Conservation (phyloP, 2,329 filamentous ascomycete species). For the Gnomoniopsis smithogilvyi region DNA sequence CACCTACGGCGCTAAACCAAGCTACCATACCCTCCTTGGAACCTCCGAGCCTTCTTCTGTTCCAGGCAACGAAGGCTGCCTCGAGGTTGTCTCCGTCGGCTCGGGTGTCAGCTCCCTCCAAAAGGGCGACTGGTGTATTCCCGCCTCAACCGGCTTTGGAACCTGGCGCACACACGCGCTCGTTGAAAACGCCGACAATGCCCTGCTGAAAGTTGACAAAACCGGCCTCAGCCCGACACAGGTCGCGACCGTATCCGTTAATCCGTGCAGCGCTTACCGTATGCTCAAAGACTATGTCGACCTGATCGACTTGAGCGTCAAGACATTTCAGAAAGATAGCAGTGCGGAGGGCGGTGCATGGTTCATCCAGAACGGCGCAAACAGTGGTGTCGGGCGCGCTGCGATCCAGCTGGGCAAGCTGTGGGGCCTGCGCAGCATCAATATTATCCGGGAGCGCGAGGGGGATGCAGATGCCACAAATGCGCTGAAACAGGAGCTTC, state of each 20-base stretch:
- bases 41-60: conserved; percentile 74
- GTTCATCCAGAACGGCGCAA: conserved; percentile 97
- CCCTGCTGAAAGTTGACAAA: conserved; percentile 68
- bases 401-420: conserved; percentile 82
- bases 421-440: conserved; percentile 90
- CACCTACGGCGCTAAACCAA: conserved; percentile 83
- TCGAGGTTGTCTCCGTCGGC: conserved; percentile 76
- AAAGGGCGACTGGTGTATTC: conserved; percentile 92
- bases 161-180: conserved; percentile 94
- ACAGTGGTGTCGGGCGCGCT: conserved; percentile 85
- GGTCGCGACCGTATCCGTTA: conserved; percentile 84
- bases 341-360: conserved; percentile 83
- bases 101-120: conserved; percentile 50
- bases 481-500: conserved; percentile 50
- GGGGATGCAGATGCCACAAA: conserved; percentile 59
- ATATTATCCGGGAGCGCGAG: conserved; percentile 74
- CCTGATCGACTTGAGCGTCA: conserved; percentile 43
- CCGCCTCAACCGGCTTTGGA: conserved; percentile 77
- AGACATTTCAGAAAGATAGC: conserved; percentile 41
- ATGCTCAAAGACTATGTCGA: conserved; percentile 80
- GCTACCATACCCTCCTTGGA: conserved; percentile 72
- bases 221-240: conserved; percentile 71
- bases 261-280: conserved; percentile 90
- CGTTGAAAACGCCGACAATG: conserved; percentile 45
- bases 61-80: conserved; percentile 88